Evolutionary conservation across 805 yeast genomes (phyloP).

Genomic region (Yamadazyma scolyti): DNA sequence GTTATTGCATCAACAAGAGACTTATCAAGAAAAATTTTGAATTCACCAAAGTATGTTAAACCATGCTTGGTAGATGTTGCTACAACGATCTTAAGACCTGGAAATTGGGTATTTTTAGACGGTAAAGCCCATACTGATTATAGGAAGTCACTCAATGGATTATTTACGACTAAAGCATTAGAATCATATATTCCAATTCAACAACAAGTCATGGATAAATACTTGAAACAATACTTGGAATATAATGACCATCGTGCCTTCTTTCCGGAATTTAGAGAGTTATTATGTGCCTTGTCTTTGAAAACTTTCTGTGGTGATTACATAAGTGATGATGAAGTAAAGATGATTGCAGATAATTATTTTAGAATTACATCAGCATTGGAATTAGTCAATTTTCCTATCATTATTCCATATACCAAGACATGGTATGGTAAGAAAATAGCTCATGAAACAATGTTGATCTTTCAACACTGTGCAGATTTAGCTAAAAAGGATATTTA

Average conservation of each 20-base stretch:
- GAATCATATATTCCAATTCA: slow-evolving; percentile 79
- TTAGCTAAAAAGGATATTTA: slow-evolving; percentile 75
- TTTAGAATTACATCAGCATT: slow-evolving; percentile 91
- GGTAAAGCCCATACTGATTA: slow-evolving; percentile 95
- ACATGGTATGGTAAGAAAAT: slow-evolving; percentile 96
- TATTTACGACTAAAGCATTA: slow-evolving; percentile 82
- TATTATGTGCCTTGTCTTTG: slow-evolving; percentile 90
- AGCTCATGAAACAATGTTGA: slow-evolving; percentile 91
- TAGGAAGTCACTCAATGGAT: slow-evolving; percentile 83
- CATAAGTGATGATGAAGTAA: slow-evolving; percentile 87
- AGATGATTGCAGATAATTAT: slow-evolving; percentile 87
- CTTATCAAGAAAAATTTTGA: slow-evolving; percentile 80
- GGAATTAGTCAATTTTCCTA: slow-evolving; percentile 96
- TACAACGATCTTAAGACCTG: slow-evolving; percentile 84
- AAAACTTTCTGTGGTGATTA: slow-evolving; percentile 95
- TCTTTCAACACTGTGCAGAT: slow-evolving; percentile 85
- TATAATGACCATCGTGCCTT: slow-evolving; percentile 65
- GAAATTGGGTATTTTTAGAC: slow-evolving; percentile 97
- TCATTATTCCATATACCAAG: slow-evolving; percentile 91
- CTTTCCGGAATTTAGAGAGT: slow-evolving; percentile 93
- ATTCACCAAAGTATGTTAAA: slow-evolving; percentile 82
- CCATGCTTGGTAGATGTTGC: slow-evolving; percentile 99
- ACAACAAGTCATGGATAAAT: slow-evolving; percentile 80
- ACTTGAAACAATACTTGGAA: slow-evolving; percentile 65
- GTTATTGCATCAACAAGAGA: slow-evolving; percentile 90